A percentile compares a stretch with the other conserved stretches of the same genome.
These are phyloP conservation scores for Penicillium atrosanguineum DNA, from an alignment of 495 filamentous ascomycete species.

Conservation along the genomic window DNA sequence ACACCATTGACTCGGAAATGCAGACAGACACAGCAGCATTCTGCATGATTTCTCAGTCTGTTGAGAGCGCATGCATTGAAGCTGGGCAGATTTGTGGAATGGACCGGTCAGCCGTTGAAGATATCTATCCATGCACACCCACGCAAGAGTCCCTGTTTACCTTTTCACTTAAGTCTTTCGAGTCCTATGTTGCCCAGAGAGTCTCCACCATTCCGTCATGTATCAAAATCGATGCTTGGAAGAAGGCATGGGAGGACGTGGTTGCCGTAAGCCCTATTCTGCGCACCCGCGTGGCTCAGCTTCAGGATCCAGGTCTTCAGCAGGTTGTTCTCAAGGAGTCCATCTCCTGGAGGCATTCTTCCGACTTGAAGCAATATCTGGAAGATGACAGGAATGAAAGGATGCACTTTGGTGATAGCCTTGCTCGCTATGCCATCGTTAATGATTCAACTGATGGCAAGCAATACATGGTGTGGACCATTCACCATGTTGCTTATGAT, in stretches of 20 bases:
- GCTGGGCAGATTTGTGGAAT: conserved; percentile 29
- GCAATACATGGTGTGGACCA: conserved; percentile 56
- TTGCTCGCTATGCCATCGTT: conserved; percentile 56
- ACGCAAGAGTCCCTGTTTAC: conserved; percentile 64
- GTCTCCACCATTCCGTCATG: conserved; percentile 39
- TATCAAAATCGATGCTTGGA: conserved; percentile 36
- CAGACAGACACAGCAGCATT: conserved; percentile 25
- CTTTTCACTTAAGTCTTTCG: conserved; percentile 53
- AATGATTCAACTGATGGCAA: conserved; percentile 27
- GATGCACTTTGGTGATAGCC: conserved; percentile 53
- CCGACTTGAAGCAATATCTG: conserved; percentile 49
- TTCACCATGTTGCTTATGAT: conserved; percentile 69
- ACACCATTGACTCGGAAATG: conserved; percentile 6
- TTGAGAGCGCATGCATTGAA: conserved; percentile 28
- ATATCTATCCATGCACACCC: conserved; percentile 62
- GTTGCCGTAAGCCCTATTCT: conserved; percentile 50
- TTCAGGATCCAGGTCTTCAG: conserved; percentile 51
- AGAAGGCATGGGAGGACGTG: conserved; percentile 50
- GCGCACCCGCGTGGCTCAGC: conserved; percentile 58
- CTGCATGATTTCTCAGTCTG: conserved; percentile 33
- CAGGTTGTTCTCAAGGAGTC: conserved; percentile 54
- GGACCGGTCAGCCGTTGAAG: conserved; percentile 32
- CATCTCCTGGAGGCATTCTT: conserved; percentile 39
- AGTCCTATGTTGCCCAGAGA: conserved; percentile 58
- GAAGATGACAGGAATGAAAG: conserved; percentile 41